Base-by-base conservation (phyloP, 345 rosid genomes). In the Acer campestre region DNA sequence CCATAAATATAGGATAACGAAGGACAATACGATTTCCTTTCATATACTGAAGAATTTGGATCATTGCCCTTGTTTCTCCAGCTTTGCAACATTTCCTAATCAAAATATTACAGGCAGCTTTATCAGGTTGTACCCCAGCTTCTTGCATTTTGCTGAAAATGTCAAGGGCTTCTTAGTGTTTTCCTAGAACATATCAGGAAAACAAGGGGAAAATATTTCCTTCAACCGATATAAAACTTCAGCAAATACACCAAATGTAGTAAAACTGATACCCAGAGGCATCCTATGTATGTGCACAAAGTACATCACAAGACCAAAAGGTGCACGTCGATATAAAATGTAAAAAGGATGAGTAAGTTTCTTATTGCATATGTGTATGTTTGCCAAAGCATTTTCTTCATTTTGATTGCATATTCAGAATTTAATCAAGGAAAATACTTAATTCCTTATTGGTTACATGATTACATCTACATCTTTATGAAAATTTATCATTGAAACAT, bases 41-140 rank as follows among this genome's bases (percentile, higher is more conserved):
- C 98, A 94, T 94, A 76, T 84, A 83, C 11, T 64, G 68, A 83
- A 94, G 95, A 73, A 93, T 84, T 68, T 67, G 83, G 48, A 59
- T 56, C 38, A 94, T 87, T 63, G 86, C 68, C 70, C 76, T 75
- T 25, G 82, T 85, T 77, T 87, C 89, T 18, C 89, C 78, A 22
- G 75, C 74, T 83, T 86, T 87, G 80, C 95, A 90, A 78, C 93
- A 90, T 82, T 85, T 91, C 78, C 81, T 83, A 3, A 93, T 83
- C 91, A 93, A 86, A 83, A 93, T 90, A 77, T 90, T 94, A 85
- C 98, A 91, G 38, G 91, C 88, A 62, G 98, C 95, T 89, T 94
- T 94, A 86, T 94, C 98, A 20, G 97, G 97, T 62, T 83, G 85
- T 70, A 91, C 90, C 58, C 92, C 90, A 11, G 89, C 88, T 58